Conservation (phyloP, 2,329 filamentous ascomycete genomes). For the Penicillium corylophilum region DNA sequence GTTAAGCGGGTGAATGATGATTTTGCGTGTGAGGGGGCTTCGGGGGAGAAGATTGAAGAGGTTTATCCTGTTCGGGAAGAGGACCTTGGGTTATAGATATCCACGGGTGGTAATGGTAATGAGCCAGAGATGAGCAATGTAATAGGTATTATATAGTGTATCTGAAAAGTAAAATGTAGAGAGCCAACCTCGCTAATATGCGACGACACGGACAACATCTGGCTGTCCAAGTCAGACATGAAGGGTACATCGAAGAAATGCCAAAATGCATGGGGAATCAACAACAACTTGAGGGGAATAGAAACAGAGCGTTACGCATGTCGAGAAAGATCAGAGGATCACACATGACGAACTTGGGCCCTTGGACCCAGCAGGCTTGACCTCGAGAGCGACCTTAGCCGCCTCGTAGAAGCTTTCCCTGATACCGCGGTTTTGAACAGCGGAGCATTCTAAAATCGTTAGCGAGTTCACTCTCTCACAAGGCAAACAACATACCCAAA, state of each 20-base stretch:
- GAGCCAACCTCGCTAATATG: slow-evolving; percentile 24
- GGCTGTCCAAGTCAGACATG: slow-evolving; percentile 5
- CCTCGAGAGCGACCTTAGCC: slow-evolving; percentile 78
- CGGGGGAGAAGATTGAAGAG: slow-evolving; percentile 39
- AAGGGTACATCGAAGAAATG: slow-evolving; percentile 9
- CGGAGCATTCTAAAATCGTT: slow-evolving; percentile 76
- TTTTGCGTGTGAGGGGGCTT: slow-evolving; percentile 31
- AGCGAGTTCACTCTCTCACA: neutral
- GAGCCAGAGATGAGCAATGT: neutral
- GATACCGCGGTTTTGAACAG: slow-evolving; percentile 95
- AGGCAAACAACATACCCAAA: slow-evolving; percentile 56
- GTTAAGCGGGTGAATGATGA: slow-evolving; percentile 39
- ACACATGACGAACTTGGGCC: slow-evolving; percentile 34
- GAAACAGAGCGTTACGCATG: slow-evolving; percentile 5
- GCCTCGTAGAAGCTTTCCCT: slow-evolving; percentile 99
- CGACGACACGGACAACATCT: slow-evolving; percentile 9
- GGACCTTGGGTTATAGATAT: slow-evolving; percentile 18
- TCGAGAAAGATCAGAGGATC: slow-evolving; percentile 29
- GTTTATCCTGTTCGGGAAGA: slow-evolving; percentile 39
- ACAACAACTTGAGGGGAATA: slow-evolving; percentile 12
- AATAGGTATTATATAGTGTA: slow-evolving; percentile 13
- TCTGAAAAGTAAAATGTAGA: slow-evolving; percentile 6
- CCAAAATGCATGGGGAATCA: slow-evolving; percentile 25
- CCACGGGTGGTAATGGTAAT: neutral
- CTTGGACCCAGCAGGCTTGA: slow-evolving; percentile 42